Conservation (phyloP, 1,284 basidiomycete species). For the Leccinum brunneo-olivaceum region DNA sequence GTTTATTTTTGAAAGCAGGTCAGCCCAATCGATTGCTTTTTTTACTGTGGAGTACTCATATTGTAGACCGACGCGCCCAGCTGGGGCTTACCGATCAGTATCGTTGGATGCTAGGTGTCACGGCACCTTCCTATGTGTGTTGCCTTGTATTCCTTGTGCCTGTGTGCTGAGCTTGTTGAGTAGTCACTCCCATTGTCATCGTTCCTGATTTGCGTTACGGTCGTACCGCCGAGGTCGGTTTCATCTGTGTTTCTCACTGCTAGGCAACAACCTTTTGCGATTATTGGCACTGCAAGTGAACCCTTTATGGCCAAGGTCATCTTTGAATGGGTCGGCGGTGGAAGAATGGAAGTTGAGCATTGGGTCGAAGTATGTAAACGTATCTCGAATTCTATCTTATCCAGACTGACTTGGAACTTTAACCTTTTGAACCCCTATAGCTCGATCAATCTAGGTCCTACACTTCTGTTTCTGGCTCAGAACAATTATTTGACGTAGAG, state of each 20-base stretch:
- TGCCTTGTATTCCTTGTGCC: neutral
- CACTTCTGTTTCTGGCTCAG: slow-evolving; percentile 52
- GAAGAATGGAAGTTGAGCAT: slow-evolving; percentile 54
- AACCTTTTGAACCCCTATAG: slow-evolving; percentile 32
- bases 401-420: neutral
- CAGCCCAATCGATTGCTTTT: slow-evolving; percentile 7
- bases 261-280: slow-evolving; percentile 50
- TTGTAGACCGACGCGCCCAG: slow-evolving; percentile 39
- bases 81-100: slow-evolving; percentile 41
- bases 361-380: slow-evolving; percentile 65
- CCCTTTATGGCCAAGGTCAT: slow-evolving; percentile 62
- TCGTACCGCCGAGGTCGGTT: slow-evolving; percentile 34
- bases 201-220: slow-evolving; percentile 43
- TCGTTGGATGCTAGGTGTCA: slow-evolving; percentile 65
- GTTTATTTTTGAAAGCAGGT: slow-evolving; percentile 56
- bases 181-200: slow-evolving; percentile 34
- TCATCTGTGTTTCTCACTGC: slow-evolving; percentile 30
- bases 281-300: slow-evolving; percentile 47
- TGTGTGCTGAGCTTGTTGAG: neutral
- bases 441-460: slow-evolving; percentile 49
- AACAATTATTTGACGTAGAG: slow-evolving; percentile 68
- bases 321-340: slow-evolving; percentile 42
- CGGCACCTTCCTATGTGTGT: slow-evolving; percentile 66
- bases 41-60: slow-evolving; percentile 2
- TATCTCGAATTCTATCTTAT: neutral